Conservation (phyloP, 2,329 filamentous ascomycete genomes). For the Colletotrichum cereale region DNA sequence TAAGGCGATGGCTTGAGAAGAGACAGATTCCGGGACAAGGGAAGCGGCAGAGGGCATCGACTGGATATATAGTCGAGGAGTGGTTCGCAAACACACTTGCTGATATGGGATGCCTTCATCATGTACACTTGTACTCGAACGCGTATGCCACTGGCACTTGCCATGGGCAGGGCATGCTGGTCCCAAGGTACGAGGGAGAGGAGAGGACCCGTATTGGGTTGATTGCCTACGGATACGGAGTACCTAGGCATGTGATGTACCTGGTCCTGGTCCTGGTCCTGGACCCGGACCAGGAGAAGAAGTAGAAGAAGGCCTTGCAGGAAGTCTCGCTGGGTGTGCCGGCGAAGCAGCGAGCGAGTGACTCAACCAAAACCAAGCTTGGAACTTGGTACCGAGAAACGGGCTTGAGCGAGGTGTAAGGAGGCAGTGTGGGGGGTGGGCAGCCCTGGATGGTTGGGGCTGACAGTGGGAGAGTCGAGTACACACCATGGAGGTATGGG, state of each 20-base stretch:
- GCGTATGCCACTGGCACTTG: conserved; percentile 26
- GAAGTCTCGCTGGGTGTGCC: conserved; percentile 22
- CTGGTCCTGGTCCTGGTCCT: neutral
- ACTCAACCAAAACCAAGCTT: conserved; percentile 13
- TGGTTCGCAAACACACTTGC: conserved; percentile 3
- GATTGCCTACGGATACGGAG: conserved; percentile 13
- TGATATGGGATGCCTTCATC: conserved; percentile 27
- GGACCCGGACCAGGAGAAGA: neutral
- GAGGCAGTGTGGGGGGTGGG: conserved; percentile 9
- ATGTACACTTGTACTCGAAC: conserved; percentile 25
- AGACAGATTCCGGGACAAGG: neutral
- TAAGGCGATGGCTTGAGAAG: conserved; percentile 11
- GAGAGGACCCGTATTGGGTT: conserved; percentile 16
- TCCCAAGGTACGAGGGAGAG: conserved; percentile 8
- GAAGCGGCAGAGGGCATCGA: neutral
- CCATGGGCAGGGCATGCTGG: conserved; percentile 23
- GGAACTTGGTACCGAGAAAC: neutral
- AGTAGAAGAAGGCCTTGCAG: conserved; percentile 19
- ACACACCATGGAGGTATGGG: neutral
- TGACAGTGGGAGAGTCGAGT: conserved; percentile 5
- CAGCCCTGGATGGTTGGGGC: conserved; percentile 12
- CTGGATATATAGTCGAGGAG: conserved; percentile 25
- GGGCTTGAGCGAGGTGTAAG: neutral
- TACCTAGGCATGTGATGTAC: conserved; percentile 30
- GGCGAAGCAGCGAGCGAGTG: conserved; percentile 25